These are phyloP conservation scores for Dipteronia dyeriana DNA, from an alignment of 345 rosid genomes.

Conservation along the genomic window DNA sequence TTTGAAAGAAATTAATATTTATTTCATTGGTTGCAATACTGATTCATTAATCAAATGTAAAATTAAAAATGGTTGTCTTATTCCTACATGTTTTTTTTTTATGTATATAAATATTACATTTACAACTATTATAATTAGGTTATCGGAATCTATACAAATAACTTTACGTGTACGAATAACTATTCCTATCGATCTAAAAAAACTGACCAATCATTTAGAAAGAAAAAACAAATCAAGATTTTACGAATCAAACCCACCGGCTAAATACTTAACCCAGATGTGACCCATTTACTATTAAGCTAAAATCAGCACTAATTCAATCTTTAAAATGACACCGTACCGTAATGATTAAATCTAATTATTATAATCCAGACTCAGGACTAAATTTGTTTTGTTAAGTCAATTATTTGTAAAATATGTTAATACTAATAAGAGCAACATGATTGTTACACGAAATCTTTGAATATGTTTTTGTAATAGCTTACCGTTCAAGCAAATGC, in stretches of 20 bases:
- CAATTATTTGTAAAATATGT: neutral
- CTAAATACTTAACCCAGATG: no score
- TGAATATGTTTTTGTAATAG: neutral
- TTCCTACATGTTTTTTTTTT: no score
- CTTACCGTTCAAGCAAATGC: neutral
- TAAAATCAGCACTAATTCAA: neutral
- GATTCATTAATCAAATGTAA: no score
- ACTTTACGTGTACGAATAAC: no score
- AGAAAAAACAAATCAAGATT: no score
- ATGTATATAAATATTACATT: no score
- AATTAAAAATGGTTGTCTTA: neutral
- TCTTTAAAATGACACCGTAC: neutral
- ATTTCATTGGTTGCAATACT: no score
- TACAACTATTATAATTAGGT: no score
- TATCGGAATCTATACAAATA: no score
- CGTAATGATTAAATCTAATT: neutral
- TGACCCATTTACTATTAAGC: neutral
- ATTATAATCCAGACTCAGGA: conserved; percentile 2
- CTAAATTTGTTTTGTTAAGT: neutral
- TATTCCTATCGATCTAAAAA: no score
- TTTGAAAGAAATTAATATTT: no score
- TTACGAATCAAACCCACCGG: no score
- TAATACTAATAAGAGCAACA: neutral
- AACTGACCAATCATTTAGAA: neutral
- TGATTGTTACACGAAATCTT: neutral